Evolutionary conservation across 345 rosid genomes (phyloP).

Genomic region (Eucalyptus polyanthemos): DNA sequence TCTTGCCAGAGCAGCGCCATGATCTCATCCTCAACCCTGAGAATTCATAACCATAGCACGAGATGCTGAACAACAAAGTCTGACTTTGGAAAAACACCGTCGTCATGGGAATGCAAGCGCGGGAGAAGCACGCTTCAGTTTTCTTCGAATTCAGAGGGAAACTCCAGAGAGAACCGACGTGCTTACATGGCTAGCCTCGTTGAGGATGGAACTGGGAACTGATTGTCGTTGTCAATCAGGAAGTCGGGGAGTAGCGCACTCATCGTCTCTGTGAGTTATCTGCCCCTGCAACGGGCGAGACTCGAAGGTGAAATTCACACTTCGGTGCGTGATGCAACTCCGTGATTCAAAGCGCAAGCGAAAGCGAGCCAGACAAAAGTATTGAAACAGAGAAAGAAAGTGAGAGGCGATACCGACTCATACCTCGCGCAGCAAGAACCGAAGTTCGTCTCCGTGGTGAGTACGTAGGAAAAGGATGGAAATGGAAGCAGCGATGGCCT

Average conservation of each 20-base stretch:
- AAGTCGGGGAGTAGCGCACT: not conserved
- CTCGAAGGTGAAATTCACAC: not conserved
- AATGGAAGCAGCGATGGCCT: not conserved
- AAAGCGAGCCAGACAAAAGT: not conserved
- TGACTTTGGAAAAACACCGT: not conserved
- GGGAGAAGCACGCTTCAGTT: not conserved
- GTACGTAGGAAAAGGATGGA: not conserved
- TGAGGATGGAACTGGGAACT: not conserved
- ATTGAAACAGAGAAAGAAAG: not conserved
- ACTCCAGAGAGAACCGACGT: not conserved
- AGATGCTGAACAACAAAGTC: not conserved
- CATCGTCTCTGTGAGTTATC: not conserved
- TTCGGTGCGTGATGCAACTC: not conserved
- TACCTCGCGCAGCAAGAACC: not conserved
- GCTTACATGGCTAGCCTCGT: not conserved
- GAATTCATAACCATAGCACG: not conserved
- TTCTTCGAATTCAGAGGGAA: not conserved
- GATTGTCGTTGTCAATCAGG: not conserved
- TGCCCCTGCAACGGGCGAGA: not conserved
- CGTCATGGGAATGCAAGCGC: not conserved
- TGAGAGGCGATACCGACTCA: not conserved
- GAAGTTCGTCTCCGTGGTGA: not conserved
- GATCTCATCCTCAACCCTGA: conserved; percentile 46
- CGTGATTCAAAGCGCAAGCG: not conserved
- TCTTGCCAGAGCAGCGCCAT: conserved; percentile 82